A percentile compares a stretch with the other conserved stretches of the same genome.
Evolutionary conservation across 345 rosid species (phyloP).

Genomic region (Bruguiera sexangula): DNA sequence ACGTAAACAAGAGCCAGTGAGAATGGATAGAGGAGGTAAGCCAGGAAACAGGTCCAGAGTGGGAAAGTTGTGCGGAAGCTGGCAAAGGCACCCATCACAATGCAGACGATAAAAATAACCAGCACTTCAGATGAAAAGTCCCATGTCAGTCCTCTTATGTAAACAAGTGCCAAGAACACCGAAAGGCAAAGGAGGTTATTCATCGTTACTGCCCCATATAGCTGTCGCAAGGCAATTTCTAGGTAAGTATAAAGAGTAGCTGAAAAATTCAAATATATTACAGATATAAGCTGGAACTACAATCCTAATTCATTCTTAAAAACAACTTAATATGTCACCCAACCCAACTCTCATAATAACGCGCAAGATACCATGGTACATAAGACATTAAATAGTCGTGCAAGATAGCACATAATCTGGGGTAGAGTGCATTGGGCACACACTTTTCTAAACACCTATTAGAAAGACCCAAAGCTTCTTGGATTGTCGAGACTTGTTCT

Average conservation of each 20-base stretch:
- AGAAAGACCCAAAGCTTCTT: too few relatives aligned
- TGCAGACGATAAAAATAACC: constrained; percentile 65
- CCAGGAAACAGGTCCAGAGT: constrained; percentile 69
- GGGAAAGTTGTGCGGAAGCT: constrained; percentile 82
- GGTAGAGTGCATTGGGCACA: too few relatives aligned
- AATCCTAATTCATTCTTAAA: too few relatives aligned
- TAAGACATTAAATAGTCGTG: too few relatives aligned
- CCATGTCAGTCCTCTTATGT: constrained; percentile 68
- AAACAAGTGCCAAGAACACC: constrained; percentile 74
- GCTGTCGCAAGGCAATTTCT: constrained; percentile 29
- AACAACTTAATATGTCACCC: too few relatives aligned
- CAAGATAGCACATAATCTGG: too few relatives aligned
- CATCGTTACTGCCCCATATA: constrained; percentile 78
- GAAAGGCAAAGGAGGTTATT: constrained; percentile 74
- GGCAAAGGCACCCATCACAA: constrained; percentile 66
- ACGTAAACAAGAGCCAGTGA: constrained; percentile 72
- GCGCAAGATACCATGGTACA: too few relatives aligned
- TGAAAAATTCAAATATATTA: neutral
- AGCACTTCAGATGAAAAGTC: constrained; percentile 89
- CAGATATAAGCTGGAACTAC: neutral
- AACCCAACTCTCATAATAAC: too few relatives aligned
- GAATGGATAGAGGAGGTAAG: constrained; percentile 67
- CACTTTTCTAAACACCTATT: too few relatives aligned
- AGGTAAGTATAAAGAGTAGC: neutral
- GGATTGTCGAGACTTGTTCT: too few relatives aligned